Evolutionary conservation across 75 land plant genomes (phyloP), one percentile per base, ranked within the genome.

Genomic region (Isoetes taiwanensis): DNA sequence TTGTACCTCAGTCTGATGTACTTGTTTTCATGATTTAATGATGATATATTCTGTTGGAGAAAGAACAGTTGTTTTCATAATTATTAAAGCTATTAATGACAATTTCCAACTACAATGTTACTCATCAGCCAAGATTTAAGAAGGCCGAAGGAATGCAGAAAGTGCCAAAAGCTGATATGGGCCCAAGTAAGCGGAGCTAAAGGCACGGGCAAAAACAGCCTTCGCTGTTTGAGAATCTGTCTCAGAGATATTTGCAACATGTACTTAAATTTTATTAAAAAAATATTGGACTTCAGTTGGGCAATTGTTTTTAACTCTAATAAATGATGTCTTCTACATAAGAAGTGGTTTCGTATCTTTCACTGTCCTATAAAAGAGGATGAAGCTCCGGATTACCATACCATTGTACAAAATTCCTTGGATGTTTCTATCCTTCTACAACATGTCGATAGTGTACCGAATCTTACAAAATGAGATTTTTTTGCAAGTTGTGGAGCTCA

Each of bases 361-460:
- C 95, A 93, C 62, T 93, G 65, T 63, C 98, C 98, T 26, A 95
- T 93, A 28, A 46, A 54, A 60, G 98, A 83, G 62, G 98, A 93
- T 48, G 98, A 93, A 64, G 98, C 85, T 33, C 95, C 98, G 12
- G 78, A 88, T 27, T 87, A 93, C 58, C 82, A 74, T 38, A 57
- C 80, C n/a, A 67, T 93, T 5, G 72, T 93, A 34, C 84, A 93
- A 33, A 87, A 78, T 31, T 89, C 98, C 1, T 87, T 87, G 95
- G 98, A 93, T 53, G 69, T 93, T 66, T 78, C 95, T 17, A 87
- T 95, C 28, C 31, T 93, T 38, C 62, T 93, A 50, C 85, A 87
- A 56, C 78, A 64, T 58, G 96, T 90, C 20, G 98, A 93, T 63
- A 64, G 64, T 74, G 98, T 94, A 1, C 78, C 75, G 10, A 87